Evolutionary conservation across 176 grass and related monocot species (phyloP), one percentile per base, ranked within the genome.

Genomic region (Alopecurus myosuroides): DNA sequence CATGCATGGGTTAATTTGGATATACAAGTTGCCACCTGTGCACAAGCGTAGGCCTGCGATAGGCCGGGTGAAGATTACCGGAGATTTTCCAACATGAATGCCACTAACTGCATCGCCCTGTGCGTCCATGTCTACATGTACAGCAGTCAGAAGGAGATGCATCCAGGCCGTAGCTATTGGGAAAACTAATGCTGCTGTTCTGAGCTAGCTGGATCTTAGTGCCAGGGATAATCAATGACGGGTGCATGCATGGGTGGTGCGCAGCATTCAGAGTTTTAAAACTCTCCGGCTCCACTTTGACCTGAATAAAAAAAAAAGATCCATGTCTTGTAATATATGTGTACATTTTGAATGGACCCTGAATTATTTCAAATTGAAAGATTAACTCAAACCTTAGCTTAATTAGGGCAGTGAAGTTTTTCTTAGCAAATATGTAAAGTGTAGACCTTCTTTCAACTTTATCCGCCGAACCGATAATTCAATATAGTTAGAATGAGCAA

Each of bases 31-130:
- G 81, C 42, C 75, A 84, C 30, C 45, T 66, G 58, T 44, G 58
- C 14, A 67, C 68, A 46, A 70, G 37, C 76, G 88, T 68, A 80
- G 12, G 29, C 18, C 50, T 5, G 0, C 13, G 18, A 39, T 61
- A 34, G 82, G 67, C 18, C 46, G 0, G n/a, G n/a, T 30, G 22
- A 42, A 44, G 56, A 74, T 66, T 9, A 37, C 68, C 15, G 3
- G 10, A 30, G 68, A 85, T 85, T 25, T 25, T 23, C 44, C 1
- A 18, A 72, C 77, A 85, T 89, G 88, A 77, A 46, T 42, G 51
- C 78, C 88, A 85, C 83, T 85, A 77, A 66, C 61, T 69, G 49
- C 15, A 5, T 75, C 3, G 4, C 0, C 25, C 3, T 31, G n/a
- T n/a, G 9, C 40, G 69, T 68, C 56, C 18, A 55, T 53, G 55